phyloP scores from a whole-genome alignment of 129 eudicot genomes.

The Calendula officinalis region DNA sequence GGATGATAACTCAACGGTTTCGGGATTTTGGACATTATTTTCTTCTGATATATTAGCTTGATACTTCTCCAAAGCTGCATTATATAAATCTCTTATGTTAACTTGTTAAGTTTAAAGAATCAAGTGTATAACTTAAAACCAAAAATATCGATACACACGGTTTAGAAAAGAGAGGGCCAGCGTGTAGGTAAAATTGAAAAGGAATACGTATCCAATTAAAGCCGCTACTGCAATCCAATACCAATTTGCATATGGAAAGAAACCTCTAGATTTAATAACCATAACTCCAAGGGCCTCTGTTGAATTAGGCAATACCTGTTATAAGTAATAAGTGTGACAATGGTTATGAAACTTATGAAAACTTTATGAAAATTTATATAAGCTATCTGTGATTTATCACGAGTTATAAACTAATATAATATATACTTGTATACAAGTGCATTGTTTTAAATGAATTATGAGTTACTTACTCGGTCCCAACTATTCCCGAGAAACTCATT shows the following conservation, averaged over 20 bases:
- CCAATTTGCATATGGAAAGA: constrained; percentile 55
- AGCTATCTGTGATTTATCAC: too few species aligned
- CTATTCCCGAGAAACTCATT: constrained; percentile 48
- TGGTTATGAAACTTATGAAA: too few species aligned
- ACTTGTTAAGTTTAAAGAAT: neutral
- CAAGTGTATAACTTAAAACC: neutral
- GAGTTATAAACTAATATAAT: too few species aligned
- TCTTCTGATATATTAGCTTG: constrained; percentile 43
- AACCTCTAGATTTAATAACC: constrained; percentile 44
- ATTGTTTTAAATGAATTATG: too few species aligned
- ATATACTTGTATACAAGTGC: neutral
- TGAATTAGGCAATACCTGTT: neutral
- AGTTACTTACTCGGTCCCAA: constrained; percentile 43
- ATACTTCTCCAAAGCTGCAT: constrained; percentile 49
- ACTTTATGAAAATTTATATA: neutral
- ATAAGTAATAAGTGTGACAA: neutral
- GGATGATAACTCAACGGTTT: constrained; percentile 25
- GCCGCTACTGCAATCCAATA: constrained; percentile 66
- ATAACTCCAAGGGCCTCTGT: neutral
- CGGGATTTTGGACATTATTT: constrained; percentile 1
- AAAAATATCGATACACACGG: constrained; percentile 37
- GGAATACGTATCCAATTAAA: constrained; percentile 38
- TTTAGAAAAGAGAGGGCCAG: constrained; percentile 42
- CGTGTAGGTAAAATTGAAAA: constrained; percentile 40
- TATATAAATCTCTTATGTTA: neutral